phyloP scores from a whole-genome alignment of 441 rosid species.

The Gossypium davidsonii region DNA sequence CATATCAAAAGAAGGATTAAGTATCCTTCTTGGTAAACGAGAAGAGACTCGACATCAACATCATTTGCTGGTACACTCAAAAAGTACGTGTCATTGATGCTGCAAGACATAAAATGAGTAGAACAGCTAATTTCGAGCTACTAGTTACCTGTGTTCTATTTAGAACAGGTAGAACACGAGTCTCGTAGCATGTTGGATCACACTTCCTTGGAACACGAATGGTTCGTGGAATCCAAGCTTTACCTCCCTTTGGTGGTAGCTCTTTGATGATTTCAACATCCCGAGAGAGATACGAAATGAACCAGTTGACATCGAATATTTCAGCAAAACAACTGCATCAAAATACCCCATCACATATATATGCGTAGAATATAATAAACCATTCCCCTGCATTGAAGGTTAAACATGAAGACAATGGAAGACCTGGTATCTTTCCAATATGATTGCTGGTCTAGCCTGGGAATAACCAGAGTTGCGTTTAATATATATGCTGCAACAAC shows the following conservation, averaged over 20 bases:
- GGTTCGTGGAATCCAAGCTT: conserved; percentile 28
- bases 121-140: neutral
- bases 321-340: conserved; percentile 57
- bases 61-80: neutral
- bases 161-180: conserved; percentile 51
- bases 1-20: neutral
- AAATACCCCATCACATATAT: conserved; percentile 12
- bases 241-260: conserved; percentile 43
- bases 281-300: conserved; percentile 44
- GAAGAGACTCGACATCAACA: neutral
- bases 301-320: conserved; percentile 54
- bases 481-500: conserved; percentile 63
- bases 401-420: neutral
- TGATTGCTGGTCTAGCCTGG: conserved; percentile 58
- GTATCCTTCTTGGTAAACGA: neutral
- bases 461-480: conserved; percentile 60
- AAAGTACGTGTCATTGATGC: neutral
- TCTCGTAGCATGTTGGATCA: conserved; percentile 50
- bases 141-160: conserved; percentile 47
- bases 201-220: conserved; percentile 70
- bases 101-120: neutral
- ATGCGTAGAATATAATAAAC: neutral
- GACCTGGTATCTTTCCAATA: conserved; percentile 71
- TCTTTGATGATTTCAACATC: conserved; percentile 54
- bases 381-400: neutral